Conservation (phyloP, 1,139 yeast genomes). For the Hyphopichia fennica region DNA sequence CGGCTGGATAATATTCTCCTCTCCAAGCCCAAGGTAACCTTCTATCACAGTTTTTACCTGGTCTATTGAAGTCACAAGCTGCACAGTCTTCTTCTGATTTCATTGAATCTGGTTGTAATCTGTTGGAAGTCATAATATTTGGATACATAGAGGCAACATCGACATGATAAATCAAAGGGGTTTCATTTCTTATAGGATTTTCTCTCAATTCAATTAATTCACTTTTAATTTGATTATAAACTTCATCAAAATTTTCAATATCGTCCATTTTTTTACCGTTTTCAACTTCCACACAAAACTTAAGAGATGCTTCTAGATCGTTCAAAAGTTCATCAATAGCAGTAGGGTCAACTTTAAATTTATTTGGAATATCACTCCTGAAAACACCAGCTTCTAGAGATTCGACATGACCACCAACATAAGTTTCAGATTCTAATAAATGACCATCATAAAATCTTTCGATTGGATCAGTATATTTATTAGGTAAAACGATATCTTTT, state of each 20-base stretch:
- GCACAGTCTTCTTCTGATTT: conserved; percentile 95
- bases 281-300: conserved; percentile 85
- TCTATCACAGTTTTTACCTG: conserved; percentile 92
- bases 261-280: conserved; percentile 65
- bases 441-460: conserved; percentile 96
- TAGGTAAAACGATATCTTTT: conserved; percentile 76
- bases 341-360: conserved; percentile 76
- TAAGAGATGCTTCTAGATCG: conserved; percentile 74
- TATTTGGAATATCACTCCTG: conserved; percentile 77
- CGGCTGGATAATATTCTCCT: conserved; percentile 92
- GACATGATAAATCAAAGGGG: conserved; percentile 91
- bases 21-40: conserved; percentile 97
- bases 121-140: conserved; percentile 95
- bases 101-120: conserved; percentile 98
- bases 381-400: conserved; percentile 97
- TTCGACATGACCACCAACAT: conserved; percentile 99
- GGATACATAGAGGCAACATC: conserved; percentile 99
- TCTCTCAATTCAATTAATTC: conserved; percentile 58
- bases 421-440: conserved; percentile 89
- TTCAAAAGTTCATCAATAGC: conserved; percentile 78
- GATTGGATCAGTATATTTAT: conserved; percentile 88
- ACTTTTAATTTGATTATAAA: conserved; percentile 55
- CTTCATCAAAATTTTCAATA: conserved; percentile 76
- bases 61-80: conserved; percentile 93
- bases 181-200: conserved; percentile 67